Base-by-base conservation (phyloP, 2,329 filamentous ascomycete species). In the Trichoderma sp. region DNA sequence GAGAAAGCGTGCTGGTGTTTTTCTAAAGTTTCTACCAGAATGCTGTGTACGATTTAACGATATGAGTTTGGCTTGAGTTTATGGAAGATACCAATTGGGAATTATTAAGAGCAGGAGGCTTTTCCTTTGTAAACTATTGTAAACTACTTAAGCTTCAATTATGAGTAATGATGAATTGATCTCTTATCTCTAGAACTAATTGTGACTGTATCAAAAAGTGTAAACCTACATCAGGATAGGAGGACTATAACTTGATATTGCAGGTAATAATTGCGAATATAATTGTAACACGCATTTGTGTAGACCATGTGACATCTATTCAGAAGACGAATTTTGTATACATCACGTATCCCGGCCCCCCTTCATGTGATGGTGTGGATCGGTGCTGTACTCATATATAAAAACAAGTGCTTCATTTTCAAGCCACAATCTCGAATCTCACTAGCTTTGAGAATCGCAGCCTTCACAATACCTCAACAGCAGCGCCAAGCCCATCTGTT, bases 81-180 rank as follows among this genome's bases (percentile, higher is more conserved):
- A 19, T 14, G 27, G 49, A 49, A 52, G 63, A 67, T 67, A 67
- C 63, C 63, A 64, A 24, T 4, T 43, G 31, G 55, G 49, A 47
- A 67, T 35, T 55, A 37, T 52, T 52, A 16, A 1, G 21, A 11
- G 31, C 14, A 49, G 14, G 49, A 14, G 29, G 13, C 7, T 27
- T 52, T 29, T 56, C 8, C 0, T 40, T 43, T 64, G 27, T 37
- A 3, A 3, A 43, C 11, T 56, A 5, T 43, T 64, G 27, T 37
- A 3, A 3, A 43, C 11, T 56, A 5, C 31, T 6, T 43, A 40
- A 33, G 37, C 21, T 43, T 53, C 40, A 53, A 19, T n/a, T 52
- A 67, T 33, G 63, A 59, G 29, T 67, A 31, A 67, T 59, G 55
- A 59, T 27, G 4, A 35, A 13, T 37, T 40, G 27, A 57, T 6